These are phyloP conservation scores for Cordyceps militaris DNA, from an alignment of 2,329 filamentous ascomycete species.

Conservation along the genomic window DNA sequence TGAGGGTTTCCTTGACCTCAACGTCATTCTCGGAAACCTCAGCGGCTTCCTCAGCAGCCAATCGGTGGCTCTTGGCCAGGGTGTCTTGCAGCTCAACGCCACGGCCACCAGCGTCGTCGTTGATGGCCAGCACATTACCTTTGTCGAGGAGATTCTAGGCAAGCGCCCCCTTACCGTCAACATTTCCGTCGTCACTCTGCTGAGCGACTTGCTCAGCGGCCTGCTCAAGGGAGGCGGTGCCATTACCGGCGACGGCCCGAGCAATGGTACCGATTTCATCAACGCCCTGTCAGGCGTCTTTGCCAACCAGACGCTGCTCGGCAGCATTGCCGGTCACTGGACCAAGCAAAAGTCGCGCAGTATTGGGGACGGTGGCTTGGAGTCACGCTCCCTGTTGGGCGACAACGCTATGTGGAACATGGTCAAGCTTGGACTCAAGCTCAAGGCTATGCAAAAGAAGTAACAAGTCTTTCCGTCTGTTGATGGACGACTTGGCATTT, in stretches of 20 bases:
- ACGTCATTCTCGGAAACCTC: slow-evolving; percentile 34
- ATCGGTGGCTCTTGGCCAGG: slow-evolving; percentile 27
- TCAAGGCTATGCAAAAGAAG: slow-evolving; percentile 14
- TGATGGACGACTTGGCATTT: neutral
- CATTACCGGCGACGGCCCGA: slow-evolving; percentile 3
- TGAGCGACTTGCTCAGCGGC: slow-evolving; percentile 31
- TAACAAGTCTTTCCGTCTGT: neutral
- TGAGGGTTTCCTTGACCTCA: slow-evolving; percentile 35
- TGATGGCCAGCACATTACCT: slow-evolving; percentile 36
- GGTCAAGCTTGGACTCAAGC: slow-evolving; percentile 24
- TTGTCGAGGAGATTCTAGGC: slow-evolving; percentile 37
- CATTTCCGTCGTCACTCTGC: slow-evolving; percentile 31
- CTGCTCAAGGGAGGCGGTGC: slow-evolving; percentile 18
- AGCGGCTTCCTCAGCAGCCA: slow-evolving; percentile 32
- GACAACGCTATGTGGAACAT: slow-evolving; percentile 20
- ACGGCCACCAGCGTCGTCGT: slow-evolving; percentile 35
- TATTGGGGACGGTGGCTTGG: slow-evolving; percentile 12
- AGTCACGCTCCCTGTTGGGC: slow-evolving; percentile 16
- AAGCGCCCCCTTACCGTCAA: slow-evolving; percentile 28
- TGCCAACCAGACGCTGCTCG: slow-evolving; percentile 33
- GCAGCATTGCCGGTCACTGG: slow-evolving; percentile 31
- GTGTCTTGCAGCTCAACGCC: slow-evolving; percentile 34
- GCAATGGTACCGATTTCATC: slow-evolving; percentile 8
- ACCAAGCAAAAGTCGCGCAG: slow-evolving; percentile 16
- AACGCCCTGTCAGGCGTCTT: slow-evolving; percentile 23